Evolutionary conservation across 495 filamentous ascomycete species (phyloP).

Genomic region (Talaromyces trachyspermus): DNA sequence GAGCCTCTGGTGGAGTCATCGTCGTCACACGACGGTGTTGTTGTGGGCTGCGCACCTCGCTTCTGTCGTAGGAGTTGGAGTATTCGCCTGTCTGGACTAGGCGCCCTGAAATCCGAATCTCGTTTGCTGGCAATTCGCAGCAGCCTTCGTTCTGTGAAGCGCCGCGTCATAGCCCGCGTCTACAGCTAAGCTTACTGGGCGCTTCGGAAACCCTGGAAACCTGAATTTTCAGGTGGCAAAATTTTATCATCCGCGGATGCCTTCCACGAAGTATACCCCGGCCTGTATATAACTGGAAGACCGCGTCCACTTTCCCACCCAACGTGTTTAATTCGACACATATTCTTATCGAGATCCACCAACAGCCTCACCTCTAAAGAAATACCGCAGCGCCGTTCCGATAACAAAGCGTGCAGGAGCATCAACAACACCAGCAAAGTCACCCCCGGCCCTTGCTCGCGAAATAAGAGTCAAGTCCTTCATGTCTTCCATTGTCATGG

Average conservation of each 20-base stretch:
- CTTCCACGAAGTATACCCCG: conserved; percentile 6
- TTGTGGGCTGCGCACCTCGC: background rate
- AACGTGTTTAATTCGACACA: too few relatives aligned
- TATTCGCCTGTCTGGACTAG: too few relatives aligned
- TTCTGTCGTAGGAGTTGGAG: too few relatives aligned
- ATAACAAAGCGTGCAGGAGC: background rate
- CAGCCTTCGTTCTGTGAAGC: background rate
- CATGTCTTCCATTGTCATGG: conserved; percentile 29
- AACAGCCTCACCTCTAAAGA: conserved; percentile 4
- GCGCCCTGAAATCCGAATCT: too few relatives aligned
- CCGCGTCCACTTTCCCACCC: too few relatives aligned
- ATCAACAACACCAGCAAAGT: conserved; percentile 40
- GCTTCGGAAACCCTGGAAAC: background rate
- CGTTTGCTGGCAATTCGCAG: background rate
- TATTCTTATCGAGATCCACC: too few relatives aligned
- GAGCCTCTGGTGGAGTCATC: conserved; percentile 3
- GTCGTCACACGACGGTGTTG: background rate
- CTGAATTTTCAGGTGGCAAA: conserved; percentile 9
- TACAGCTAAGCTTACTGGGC: conserved; percentile 1
- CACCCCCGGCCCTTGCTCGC: conserved; percentile 44
- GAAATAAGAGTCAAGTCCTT: conserved; percentile 32
- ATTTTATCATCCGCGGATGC: conserved; percentile 9
- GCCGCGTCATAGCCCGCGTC: background rate
- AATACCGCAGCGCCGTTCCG: background rate
- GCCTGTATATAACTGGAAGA: too few relatives aligned